phyloP scores from a whole-genome alignment of 495 filamentous ascomycete species.

The Xylaria bambusicola region DNA sequence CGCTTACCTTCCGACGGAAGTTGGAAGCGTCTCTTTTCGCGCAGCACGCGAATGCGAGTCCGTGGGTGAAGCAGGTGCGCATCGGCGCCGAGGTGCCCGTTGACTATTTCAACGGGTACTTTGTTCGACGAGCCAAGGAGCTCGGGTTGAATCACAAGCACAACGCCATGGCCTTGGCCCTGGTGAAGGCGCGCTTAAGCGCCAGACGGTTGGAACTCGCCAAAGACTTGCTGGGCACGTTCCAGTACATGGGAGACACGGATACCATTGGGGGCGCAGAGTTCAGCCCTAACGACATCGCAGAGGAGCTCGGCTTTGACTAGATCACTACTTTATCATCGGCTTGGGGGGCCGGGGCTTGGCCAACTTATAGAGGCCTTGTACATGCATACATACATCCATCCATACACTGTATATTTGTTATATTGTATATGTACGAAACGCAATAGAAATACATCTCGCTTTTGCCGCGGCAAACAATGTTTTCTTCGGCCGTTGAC shows the following conservation, averaged over 20 bases:
- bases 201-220: slow-evolving; percentile 21
- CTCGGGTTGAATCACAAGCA: slow-evolving; percentile 63
- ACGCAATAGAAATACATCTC: slow-evolving; percentile 6
- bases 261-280: slow-evolving; percentile 26
- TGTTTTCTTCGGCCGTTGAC: too few relatives aligned
- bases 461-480: too few relatives aligned
- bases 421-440: slow-evolving; percentile 10
- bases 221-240: slow-evolving; percentile 25
- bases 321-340: too few relatives aligned
- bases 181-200: slow-evolving; percentile 39
- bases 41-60: slow-evolving; percentile 57
- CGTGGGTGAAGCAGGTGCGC: slow-evolving; percentile 26
- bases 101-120: slow-evolving; percentile 81
- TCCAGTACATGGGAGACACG: slow-evolving; percentile 19
- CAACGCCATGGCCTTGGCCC: slow-evolving; percentile 48
- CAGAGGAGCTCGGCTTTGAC: too few relatives aligned
- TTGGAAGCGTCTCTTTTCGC: slow-evolving; percentile 38
- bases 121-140: slow-evolving; percentile 68
- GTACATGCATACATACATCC: slow-evolving; percentile 8
- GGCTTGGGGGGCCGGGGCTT: too few relatives aligned
- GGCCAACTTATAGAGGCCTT: background rate
- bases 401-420: slow-evolving; percentile 24
- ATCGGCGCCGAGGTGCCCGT: slow-evolving; percentile 65
- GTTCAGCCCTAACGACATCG: background rate
- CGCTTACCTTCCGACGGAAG: slow-evolving; percentile 51